phyloP scores from a whole-genome alignment of 768 basidiomycete species.

The Russula sp. region DNA sequence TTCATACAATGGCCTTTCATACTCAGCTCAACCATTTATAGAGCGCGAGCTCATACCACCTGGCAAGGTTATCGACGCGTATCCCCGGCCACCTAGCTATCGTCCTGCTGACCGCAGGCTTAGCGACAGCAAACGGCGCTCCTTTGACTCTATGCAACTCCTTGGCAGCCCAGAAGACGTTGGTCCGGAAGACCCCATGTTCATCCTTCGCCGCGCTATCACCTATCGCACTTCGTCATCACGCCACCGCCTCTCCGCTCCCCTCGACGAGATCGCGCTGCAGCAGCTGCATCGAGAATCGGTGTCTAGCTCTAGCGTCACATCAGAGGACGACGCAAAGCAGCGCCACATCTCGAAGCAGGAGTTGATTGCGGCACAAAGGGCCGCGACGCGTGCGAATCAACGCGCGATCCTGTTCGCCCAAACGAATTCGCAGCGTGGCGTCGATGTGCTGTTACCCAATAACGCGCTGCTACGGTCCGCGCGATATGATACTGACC shows the following conservation, averaged over 20 bases:
- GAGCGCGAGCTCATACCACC: conserved; percentile 77
- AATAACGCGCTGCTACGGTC: conserved; percentile 84
- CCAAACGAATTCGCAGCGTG: conserved; percentile 77
- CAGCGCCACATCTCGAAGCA: conserved; percentile 53
- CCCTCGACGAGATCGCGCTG: conserved; percentile 79
- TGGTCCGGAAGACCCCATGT: conserved; percentile 76
- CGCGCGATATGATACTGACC: conserved; percentile 62
- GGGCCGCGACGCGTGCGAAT: conserved; percentile 78
- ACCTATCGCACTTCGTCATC: conserved; percentile 67
- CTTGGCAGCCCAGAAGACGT: conserved; percentile 72
- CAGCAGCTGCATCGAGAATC: conserved; percentile 67
- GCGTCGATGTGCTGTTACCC: conserved; percentile 83
- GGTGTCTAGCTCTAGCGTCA: conserved; percentile 48
- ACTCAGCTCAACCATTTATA: conserved; percentile 30
- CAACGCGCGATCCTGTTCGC: conserved; percentile 82
- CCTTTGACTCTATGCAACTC: conserved; percentile 71
- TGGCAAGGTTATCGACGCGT: conserved; percentile 81
- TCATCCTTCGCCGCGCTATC: conserved; percentile 79
- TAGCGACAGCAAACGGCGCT: conserved; percentile 71
- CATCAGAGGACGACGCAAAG: conserved; percentile 44
- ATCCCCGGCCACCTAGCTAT: conserved; percentile 65
- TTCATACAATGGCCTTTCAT: neutral
- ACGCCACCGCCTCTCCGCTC: conserved; percentile 66
- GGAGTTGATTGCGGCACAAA: conserved; percentile 91
- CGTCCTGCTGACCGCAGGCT: conserved; percentile 55